Conservation (phyloP, 371 early-diverging fungal genomes). For the Rhizopus delemar region DNA sequence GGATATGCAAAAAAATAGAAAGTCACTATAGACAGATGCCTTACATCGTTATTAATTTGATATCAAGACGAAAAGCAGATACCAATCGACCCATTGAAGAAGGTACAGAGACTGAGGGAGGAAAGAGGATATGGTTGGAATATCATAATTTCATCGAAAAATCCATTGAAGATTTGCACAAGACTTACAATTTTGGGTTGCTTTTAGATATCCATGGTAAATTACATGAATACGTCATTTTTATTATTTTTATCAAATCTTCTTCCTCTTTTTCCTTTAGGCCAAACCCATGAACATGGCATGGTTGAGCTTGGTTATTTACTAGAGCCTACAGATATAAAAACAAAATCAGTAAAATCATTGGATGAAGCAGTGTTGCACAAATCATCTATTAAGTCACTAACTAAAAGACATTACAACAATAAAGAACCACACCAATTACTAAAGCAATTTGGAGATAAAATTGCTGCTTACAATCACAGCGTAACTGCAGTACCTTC, state of each 20-base stretch:
- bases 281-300: constrained; percentile 18
- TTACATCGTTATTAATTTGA: constrained; percentile 1
- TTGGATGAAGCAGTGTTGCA: constrained; percentile 4
- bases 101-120: constrained; percentile 15
- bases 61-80: constrained; percentile 19
- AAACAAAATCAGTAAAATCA: neutral
- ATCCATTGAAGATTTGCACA: constrained; percentile 2
- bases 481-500: constrained; percentile 13
- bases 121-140: constrained; percentile 12
- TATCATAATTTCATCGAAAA: constrained; percentile 7
- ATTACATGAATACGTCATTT: neutral
- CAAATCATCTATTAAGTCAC: constrained; percentile 17
- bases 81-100: constrained; percentile 15
- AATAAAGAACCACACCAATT: neutral
- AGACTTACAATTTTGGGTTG: constrained; percentile 1
- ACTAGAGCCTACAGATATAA: constrained; percentile 6
- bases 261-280: constrained; percentile 1
- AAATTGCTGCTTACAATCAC: neutral
- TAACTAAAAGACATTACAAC: constrained; percentile 5
- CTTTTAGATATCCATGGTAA: constrained; percentile 27
- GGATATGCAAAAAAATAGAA: neutral
- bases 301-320: constrained; percentile 22
- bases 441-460: constrained; percentile 7
- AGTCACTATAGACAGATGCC: constrained; percentile 8
- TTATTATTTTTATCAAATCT: neutral